Percentiles rank a stretch among this genome's conserved stretches.
These are phyloP conservation scores for Backusella sp. DNA, from an alignment of 192 early-diverging fungal genomes.

Conservation along the genomic window DNA sequence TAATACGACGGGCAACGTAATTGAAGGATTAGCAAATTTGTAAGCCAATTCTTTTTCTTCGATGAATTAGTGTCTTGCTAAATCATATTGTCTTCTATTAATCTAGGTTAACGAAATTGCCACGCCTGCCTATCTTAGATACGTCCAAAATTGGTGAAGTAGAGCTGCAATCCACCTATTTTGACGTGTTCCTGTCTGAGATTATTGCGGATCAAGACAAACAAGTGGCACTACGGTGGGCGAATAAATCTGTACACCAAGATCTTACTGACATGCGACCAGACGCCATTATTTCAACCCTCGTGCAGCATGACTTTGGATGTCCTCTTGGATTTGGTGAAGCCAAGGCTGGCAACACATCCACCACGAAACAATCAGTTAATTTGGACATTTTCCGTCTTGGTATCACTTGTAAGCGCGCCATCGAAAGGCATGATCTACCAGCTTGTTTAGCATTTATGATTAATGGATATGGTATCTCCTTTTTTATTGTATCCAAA, in stretches of 20 bases:
- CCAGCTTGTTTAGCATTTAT: constrained; percentile 15
- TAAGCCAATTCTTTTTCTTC: constrained; percentile 15
- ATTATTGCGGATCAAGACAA: constrained; percentile 10
- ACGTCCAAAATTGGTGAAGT: constrained; percentile 11
- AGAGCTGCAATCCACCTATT: constrained; percentile 10
- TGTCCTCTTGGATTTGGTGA: constrained; percentile 15
- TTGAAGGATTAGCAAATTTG: constrained; percentile 18
- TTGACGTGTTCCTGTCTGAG: constrained; percentile 12
- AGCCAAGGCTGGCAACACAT: constrained; percentile 6
- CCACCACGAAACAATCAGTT: constrained; percentile 15
- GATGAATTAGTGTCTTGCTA: constrained; percentile 1
- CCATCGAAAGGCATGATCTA: constrained; percentile 1
- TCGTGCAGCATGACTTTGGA: constrained; percentile 9
- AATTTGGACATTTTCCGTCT: constrained; percentile 12
- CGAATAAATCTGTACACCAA: background rate
- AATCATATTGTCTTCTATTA: constrained; percentile 12
- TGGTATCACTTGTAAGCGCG: constrained; percentile 11
- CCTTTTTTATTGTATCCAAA: constrained; percentile 19
- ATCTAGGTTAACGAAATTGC: constrained; percentile 17
- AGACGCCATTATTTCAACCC: constrained; percentile 12
- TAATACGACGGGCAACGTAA: background rate
- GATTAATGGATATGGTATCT: constrained; percentile 7
- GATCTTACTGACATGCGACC: background rate
- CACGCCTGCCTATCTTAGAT: constrained; percentile 5
- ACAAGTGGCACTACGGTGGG: background rate